phyloP scores from a whole-genome alignment of 1,139 yeast species.

The Lodderomyces theae region DNA sequence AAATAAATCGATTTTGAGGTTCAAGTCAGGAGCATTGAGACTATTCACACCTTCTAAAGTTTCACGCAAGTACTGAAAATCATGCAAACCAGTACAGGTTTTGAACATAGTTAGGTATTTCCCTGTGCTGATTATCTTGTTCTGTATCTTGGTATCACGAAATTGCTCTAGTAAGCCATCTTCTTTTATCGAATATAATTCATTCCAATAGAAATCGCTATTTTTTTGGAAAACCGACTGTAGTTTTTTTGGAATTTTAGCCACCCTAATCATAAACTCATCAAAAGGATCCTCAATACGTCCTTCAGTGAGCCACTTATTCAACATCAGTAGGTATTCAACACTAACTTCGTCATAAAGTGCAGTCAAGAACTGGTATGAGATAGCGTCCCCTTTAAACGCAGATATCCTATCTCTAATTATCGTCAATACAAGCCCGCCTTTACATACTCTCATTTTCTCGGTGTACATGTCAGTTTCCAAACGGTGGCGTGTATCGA shows the following conservation, averaged over 20 bases:
- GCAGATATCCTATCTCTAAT: constrained; percentile 57
- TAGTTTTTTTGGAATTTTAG: constrained; percentile 28
- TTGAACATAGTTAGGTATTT: constrained; percentile 75
- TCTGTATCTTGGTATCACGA: constrained; percentile 50
- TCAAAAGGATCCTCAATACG: constrained; percentile 72
- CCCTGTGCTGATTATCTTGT: constrained; percentile 76
- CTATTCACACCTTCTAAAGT: constrained; percentile 27
- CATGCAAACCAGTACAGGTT: constrained; percentile 49
- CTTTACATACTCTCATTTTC: constrained; percentile 57
- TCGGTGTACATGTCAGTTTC: constrained; percentile 10
- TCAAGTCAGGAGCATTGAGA: constrained; percentile 59
- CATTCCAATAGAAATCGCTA: constrained; percentile 84
- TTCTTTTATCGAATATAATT: constrained; percentile 68
- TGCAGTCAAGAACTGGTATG: constrained; percentile 48
- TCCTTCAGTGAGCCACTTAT: constrained; percentile 78
- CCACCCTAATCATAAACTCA: constrained; percentile 71
- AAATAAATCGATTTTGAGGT: constrained; percentile 57
- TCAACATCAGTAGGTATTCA: constrained; percentile 67
- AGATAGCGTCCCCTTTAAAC: constrained; percentile 64
- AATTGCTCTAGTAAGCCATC: constrained; percentile 78
- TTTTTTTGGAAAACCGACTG: constrained; percentile 44
- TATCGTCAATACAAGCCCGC: constrained; percentile 62
- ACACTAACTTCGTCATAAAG: constrained; percentile 60
- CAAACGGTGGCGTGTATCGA: not conserved
- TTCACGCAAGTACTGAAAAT: constrained; percentile 25